Base-by-base conservation (phyloP, 2,329 filamentous ascomycete species). In the Sporothrix luriei region DNA sequence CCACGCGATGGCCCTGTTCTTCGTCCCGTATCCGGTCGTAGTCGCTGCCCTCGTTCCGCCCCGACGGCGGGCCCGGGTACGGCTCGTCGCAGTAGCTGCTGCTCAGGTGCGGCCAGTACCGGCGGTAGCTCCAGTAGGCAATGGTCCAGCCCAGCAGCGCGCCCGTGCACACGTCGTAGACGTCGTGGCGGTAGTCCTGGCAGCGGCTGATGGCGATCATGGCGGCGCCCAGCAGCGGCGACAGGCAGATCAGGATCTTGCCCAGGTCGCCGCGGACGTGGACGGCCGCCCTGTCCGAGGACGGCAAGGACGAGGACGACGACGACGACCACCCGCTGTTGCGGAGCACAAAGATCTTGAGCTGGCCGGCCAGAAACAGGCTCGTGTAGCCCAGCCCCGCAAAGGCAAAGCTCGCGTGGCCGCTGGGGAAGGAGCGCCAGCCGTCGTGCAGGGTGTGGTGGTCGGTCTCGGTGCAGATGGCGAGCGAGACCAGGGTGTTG, bases 381-480 rank as follows among this genome's bases (percentile, higher is more conserved):
- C 87, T 85, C 21, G 93, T 80, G 76, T 91, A 95, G 2, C 92
- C 91, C 11, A 96, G 82, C 0, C 92, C 92, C 3, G 88, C 87
- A 76, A 95, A 96, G 0, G 91, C 85, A 76, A 94, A 94, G 71
- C 89, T 91, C 14, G 87, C 90, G 78, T 96, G 92, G 0, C 92
- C 92, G 1, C 88, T 91, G 0, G 92, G 92, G 74, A 95, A 96
- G 26, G 89, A 92, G 54, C 92, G 87, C 90, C 91, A 94, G 19
- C 92, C 92, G 75, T 96, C 92, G 73, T 95, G 90, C 4, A 96
- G 84, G 1, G 83, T 82, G 77, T 92, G 90, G 71, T 87, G 85
- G 74, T 88, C 78, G 1, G 87, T 85, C 75, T 93, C 85, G 13
- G 91, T 94, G 81, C 92, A 96, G 2, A 94, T 86, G 43, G 87